Base-by-base conservation (phyloP, 1,284 basidiomycete genomes). In the Trichosporon sp. region DNA sequence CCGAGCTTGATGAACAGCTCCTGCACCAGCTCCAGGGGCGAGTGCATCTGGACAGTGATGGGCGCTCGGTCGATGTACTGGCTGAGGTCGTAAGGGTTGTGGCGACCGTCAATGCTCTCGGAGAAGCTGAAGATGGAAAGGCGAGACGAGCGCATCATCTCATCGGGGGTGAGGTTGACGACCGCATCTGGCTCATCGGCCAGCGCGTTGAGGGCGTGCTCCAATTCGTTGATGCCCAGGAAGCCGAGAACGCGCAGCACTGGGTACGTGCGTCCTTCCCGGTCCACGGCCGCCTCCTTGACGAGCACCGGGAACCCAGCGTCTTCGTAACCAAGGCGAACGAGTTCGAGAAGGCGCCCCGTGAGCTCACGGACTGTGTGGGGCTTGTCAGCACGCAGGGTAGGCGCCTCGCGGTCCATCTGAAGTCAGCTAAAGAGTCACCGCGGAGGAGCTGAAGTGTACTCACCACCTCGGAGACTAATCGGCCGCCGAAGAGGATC, bases 1-100 rank as follows among this genome's bases (percentile, higher is more conserved):
- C 95, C 95, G 14, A 97, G 88, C 82, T 96, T 96, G 73, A 90
- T 90, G 78, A 97, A 97, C 78, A 95, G 88, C 80, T 94, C 92
- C 78, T 97, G 95, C 1, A 97, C 88, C 69, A 96, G 87, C 82
- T 96, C 93, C 71, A 96, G 86, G 0, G 94, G 93, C 10, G 92
- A 91, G 80, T 94, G 91, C 1, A 89, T 89, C 75, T 90, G 90
- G 21, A 95, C 88, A 0, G 90, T 93, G 76, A 96, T 86, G 0
- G 94, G 94, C 0, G 93, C 93, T 86, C 93, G 89, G 80, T 97
- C 93, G 88, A 96, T 94, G 79, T 95, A 97, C 32, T 90, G 86
- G 73, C 91, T 92, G 75, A 97, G 91, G 79, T 97, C 92, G 75
- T 93, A 91, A 1, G 90, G 89, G 79, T 94, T 90, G 51, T 85